Base-by-base conservation (phyloP, 176 grass and related monocot species). In the Coix lacrymajobi region DNA sequence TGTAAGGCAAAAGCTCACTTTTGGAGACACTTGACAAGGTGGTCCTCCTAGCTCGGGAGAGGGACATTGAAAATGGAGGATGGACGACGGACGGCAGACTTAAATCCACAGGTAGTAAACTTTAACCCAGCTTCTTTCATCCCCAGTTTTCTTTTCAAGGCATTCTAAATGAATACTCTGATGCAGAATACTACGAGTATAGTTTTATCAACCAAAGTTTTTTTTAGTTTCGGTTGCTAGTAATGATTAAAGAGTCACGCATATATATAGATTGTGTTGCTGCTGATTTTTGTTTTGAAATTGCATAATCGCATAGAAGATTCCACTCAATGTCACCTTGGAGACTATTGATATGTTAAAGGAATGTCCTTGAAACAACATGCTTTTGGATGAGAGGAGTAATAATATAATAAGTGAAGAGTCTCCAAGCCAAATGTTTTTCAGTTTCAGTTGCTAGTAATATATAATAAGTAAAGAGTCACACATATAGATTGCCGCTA, bases 1-100 rank as follows among this genome's bases (percentile, higher is more conserved):
- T 70, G 41, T n/a, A n/a, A 80, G 62, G 78, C 78, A 87, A 78
- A 90, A 87, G 75, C 61, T 68, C 68, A 28, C 73, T 73, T 82
- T 84, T 81, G 81, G 77, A 90, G 63, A 72, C 64, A 66, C 75
- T 88, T 75, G 81, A 88, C 33, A 76, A 32, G 46, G 49, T 61
- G 57, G 71, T 81, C 69, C 62, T 76, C 70, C 72, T 77, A 19
- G 62, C 38, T 81, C 30, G 41, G 58, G 54, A 54, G 19, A 29
- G 20, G 43, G 52, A 22, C 26, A 79, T 48, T 14, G 32, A 79
- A 66, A 12, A 57, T 24, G 52, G 52, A 24, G 22, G 76, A 49
- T 24, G 41, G 61, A 33, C 19, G 64, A 17, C 10, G 1, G 11
- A 3, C 20, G 9, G 76, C 11, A 76, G 8, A 66, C 40, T 66